phyloP scores from a whole-genome alignment of 2,329 filamentous ascomycete species.

The Xylaria sp. region DNA sequence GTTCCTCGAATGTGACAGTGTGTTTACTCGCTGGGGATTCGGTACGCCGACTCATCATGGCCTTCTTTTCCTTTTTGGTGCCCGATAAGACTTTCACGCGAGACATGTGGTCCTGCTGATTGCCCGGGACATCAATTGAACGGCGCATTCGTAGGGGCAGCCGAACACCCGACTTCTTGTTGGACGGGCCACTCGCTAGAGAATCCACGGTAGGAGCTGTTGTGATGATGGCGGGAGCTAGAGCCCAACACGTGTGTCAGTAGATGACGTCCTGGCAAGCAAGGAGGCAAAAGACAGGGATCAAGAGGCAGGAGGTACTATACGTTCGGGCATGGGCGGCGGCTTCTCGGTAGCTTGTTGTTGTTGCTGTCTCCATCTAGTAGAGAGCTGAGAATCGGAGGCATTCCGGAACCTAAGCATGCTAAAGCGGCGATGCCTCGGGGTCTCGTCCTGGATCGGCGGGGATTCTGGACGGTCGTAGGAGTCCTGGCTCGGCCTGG shows the following conservation, averaged over 20 bases:
- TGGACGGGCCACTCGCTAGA: conserved; percentile 57
- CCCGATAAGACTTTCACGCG: conserved; percentile 38
- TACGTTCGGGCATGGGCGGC: conserved; percentile 70
- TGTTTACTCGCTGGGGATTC: conserved; percentile 54
- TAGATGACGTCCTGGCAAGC: conserved; percentile 18
- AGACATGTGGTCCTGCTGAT: conserved; percentile 44
- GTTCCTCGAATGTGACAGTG: conserved; percentile 71
- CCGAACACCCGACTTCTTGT: conserved; percentile 65
- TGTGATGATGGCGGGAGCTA: conserved; percentile 83
- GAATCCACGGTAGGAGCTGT: conserved; percentile 84
- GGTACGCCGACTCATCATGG: conserved; percentile 52
- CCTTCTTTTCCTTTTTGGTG: conserved; percentile 56
- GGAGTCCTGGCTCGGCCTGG: conserved; percentile 46
- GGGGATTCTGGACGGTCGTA: conserved; percentile 59
- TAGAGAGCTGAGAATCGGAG: conserved; percentile 88
- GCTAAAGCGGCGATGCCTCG: conserved; percentile 71
- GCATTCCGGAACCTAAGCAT: conserved; percentile 90
- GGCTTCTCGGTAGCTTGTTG: conserved; percentile 62
- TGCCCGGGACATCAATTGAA: conserved; percentile 61
- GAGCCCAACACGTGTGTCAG: conserved; percentile 42
- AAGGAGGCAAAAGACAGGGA: conserved; percentile 11
- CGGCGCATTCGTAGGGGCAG: conserved; percentile 64
- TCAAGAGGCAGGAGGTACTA: conserved; percentile 21
- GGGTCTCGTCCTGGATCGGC: conserved; percentile 64
- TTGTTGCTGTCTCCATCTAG: conserved; percentile 77